Evolutionary conservation across 2,329 filamentous ascomycete genomes (phyloP).

Genomic region (Leptoxyphium fumago): DNA sequence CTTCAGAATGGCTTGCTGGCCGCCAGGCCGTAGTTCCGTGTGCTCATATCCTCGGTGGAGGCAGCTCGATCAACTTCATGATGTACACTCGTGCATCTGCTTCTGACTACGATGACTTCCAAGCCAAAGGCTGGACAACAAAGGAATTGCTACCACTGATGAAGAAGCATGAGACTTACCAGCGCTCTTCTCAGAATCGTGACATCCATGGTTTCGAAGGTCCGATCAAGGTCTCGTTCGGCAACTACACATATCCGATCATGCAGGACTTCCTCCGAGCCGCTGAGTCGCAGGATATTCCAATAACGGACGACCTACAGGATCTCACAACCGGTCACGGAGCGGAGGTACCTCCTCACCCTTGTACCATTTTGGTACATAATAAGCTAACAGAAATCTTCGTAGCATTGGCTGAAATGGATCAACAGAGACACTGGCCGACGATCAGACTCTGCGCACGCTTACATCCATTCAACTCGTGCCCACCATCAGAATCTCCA

Average conservation of each 20-base stretch:
- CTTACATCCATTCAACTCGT: slow-evolving; percentile 63
- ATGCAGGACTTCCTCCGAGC: slow-evolving; percentile 59
- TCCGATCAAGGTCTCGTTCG: slow-evolving; percentile 70
- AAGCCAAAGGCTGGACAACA: slow-evolving; percentile 65
- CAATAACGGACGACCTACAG: slow-evolving; percentile 57
- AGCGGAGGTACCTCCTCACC: slow-evolving; percentile 34
- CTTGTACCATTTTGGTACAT: neutral
- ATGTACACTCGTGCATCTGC: slow-evolving; percentile 61
- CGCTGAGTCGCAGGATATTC: slow-evolving; percentile 57
- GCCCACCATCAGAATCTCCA: slow-evolving; percentile 57
- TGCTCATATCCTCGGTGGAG: slow-evolving; percentile 50
- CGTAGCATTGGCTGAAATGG: slow-evolving; percentile 64
- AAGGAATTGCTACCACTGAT: slow-evolving; percentile 62
- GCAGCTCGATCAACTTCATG: slow-evolving; percentile 64
- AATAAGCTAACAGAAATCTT: too few species aligned
- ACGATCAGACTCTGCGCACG: slow-evolving; percentile 62
- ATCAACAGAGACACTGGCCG: slow-evolving; percentile 59
- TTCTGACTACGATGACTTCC: slow-evolving; percentile 65
- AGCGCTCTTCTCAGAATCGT: slow-evolving; percentile 37
- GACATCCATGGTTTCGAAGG: slow-evolving; percentile 64
- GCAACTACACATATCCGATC: slow-evolving; percentile 67
- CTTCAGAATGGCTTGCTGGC: slow-evolving; percentile 57
- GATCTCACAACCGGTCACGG: slow-evolving; percentile 53
- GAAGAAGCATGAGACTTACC: slow-evolving; percentile 71
- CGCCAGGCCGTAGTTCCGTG: slow-evolving; percentile 60